Evolutionary conservation across 164 flowering plant species (phyloP).

Genomic region (Magnolia kwangsiensis): DNA sequence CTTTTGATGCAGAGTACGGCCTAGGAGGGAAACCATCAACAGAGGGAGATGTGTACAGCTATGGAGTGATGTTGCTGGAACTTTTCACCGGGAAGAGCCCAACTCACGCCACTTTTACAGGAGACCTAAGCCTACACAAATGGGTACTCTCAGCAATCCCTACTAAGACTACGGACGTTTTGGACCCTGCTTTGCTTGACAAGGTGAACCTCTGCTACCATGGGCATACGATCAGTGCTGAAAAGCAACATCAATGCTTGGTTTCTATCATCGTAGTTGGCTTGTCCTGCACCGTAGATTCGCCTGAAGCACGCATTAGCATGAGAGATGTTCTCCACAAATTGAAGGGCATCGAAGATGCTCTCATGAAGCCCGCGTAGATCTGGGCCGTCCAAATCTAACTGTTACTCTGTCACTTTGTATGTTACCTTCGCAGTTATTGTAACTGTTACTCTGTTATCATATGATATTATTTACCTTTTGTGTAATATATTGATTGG

Average conservation of each 20-base stretch:
- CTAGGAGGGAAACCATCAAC: neutral
- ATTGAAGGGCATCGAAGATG: neutral
- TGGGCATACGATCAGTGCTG: neutral
- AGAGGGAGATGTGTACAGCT: conserved; percentile 6
- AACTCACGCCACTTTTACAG: conserved; percentile 19
- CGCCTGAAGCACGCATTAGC: neutral
- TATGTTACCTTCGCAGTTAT: no score
- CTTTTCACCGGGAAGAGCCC: conserved; percentile 6
- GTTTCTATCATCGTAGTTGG: neutral
- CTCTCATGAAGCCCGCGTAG: neutral
- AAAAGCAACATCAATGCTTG: neutral
- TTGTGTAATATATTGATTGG: no score
- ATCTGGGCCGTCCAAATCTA: no score
- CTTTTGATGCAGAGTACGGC: conserved; percentile 15
- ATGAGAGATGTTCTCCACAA: conserved; percentile 1
- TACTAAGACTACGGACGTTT: conserved; percentile 19
- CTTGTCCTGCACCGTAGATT: conserved; percentile 3
- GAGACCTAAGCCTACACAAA: conserved; percentile 19
- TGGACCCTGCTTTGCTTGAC: conserved; percentile 19
- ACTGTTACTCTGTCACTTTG: no score
- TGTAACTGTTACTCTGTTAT: no score
- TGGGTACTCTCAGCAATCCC: conserved; percentile 22
- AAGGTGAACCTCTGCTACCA: neutral
- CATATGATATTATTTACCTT: no score
- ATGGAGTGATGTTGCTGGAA: conserved; percentile 1